These are phyloP conservation scores for Gnetum montanum DNA, from an alignment of 75 land plant genomes.

Conservation along the genomic window DNA sequence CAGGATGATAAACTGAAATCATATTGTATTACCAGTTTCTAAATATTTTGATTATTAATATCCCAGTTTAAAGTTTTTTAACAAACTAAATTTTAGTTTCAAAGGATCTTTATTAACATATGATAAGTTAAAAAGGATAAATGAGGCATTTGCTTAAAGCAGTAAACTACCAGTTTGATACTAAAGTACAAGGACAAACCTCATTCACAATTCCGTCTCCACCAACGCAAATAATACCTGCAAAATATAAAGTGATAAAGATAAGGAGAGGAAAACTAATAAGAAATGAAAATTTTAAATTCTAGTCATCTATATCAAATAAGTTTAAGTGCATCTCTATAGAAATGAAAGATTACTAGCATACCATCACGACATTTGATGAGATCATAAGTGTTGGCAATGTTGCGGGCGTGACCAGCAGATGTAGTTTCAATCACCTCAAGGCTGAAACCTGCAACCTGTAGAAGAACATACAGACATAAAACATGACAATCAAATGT, in stretches of 20 bases:
- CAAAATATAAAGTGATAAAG: not conserved
- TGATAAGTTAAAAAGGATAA: too few species aligned
- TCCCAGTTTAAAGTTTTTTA: too few species aligned
- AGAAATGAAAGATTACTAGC: not conserved
- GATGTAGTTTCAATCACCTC: constrained; percentile 74
- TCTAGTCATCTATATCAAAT: not conserved
- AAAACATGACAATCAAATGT: not conserved
- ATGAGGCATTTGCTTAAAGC: too few species aligned
- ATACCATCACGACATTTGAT: constrained; percentile 83
- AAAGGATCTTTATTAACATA: too few species aligned
- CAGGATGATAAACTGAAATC: too few species aligned
- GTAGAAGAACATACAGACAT: constrained; percentile 14
- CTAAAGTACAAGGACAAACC: too few species aligned
- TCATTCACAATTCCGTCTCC: constrained; percentile 96
- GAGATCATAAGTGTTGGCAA: constrained; percentile 72
- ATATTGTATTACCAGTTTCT: too few species aligned
- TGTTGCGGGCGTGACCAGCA: constrained; percentile 74
- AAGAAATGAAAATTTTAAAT: not conserved
- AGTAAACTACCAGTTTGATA: too few species aligned
- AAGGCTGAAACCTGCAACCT: constrained; percentile 89
- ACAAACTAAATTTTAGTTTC: too few species aligned
- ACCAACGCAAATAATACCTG: constrained; percentile 93
- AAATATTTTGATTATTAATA: too few species aligned
- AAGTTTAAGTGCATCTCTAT: not conserved
- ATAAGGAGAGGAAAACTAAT: constrained; percentile 2